Evolutionary conservation across 768 basidiomycete genomes (phyloP), one percentile per base, ranked within the genome.

Genomic region (Panaeolus papilionaceus): DNA sequence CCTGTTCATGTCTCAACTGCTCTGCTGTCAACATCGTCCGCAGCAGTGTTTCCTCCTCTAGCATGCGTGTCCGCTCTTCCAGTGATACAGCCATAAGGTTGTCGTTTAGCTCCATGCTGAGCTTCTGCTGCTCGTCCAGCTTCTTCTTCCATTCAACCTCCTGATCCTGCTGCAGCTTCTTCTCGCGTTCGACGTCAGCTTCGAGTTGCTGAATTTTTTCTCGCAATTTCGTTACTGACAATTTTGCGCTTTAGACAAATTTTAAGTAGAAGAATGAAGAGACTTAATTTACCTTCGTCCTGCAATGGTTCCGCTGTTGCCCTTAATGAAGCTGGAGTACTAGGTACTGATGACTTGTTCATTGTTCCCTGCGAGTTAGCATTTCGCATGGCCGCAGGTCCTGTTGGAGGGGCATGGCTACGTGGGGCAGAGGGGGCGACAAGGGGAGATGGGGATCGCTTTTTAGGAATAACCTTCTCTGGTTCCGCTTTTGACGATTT

Each of bases 1-100:
- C 8, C 65, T 67, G 54, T 74, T 73, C 64, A 74, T 38, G 0
- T 70, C 79, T 81, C 65, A 58, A 18, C 8, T 58, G n/a, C 18
- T 26, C 45, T 14, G 28, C 23, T 37, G 38, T 63, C 12, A 18
- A 20, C n/a, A 51, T 45, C 44, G 42, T 51, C 33, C 23, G 38
- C 7, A 51, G 23, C 45, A 18, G 26, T 37, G 63, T 61, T 66
- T 61, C 64, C 26, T 18, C 61, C 63, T 61, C 51, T 0, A 58
- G 58, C 49, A 64, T 39, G n/a, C 62, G 45, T 14, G 38, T n/a
- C 9, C 39, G 4, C 26, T 38, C 42, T 38, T 49, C 54, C 6
- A 58, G 54, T 18, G 54, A 58, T 3, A 58, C 54, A 23, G 54
- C 54, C 54, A 58, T 58, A 16, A 58, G 8, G 16, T 58, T 37